Conservation (phyloP, 1,139 yeast species). For the Saccharomycopsis phalli region DNA sequence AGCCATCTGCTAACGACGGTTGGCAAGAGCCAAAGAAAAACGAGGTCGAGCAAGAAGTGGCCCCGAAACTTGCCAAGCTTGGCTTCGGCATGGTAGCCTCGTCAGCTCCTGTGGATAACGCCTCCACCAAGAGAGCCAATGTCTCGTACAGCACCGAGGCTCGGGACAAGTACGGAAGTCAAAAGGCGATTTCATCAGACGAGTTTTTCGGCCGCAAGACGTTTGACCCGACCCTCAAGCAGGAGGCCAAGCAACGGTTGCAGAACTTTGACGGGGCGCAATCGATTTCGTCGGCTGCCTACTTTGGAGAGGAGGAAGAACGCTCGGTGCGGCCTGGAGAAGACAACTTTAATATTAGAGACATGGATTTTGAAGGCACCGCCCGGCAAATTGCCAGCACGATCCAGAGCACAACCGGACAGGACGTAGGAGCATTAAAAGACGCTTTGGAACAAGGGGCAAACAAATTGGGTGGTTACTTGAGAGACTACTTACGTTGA, state of each 20-base stretch:
- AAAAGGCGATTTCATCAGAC: constrained; percentile 93
- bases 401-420: constrained; percentile 69
- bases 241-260: constrained; percentile 71
- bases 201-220: constrained; percentile 86
- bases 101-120: constrained; percentile 29
- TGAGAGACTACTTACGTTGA: constrained; percentile 81
- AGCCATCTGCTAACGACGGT: constrained; percentile 17
- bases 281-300: constrained; percentile 82
- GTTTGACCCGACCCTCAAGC: constrained; percentile 68
- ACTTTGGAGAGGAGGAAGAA: constrained; percentile 80
- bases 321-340: constrained; percentile 25
- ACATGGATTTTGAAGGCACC: constrained; percentile 39
- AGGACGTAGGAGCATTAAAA: constrained; percentile 78
- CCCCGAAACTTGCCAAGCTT: constrained; percentile 66
- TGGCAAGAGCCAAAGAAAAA: constrained; percentile 19
- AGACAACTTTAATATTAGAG: constrained; percentile 24
- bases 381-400: constrained; percentile 64
- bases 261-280: constrained; percentile 80
- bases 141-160: constrained; percentile 65
- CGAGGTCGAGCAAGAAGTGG: constrained; percentile 43
- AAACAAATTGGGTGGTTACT: constrained; percentile 69
- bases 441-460: constrained; percentile 97
- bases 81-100: constrained; percentile 78
- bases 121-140: constrained; percentile 32
- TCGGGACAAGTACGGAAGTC: constrained; percentile 70